Evolutionary conservation across 2,329 filamentous ascomycete genomes (phyloP), one percentile per base, ranked within the genome.

Genomic region (Sporothrix euskadiensis): DNA sequence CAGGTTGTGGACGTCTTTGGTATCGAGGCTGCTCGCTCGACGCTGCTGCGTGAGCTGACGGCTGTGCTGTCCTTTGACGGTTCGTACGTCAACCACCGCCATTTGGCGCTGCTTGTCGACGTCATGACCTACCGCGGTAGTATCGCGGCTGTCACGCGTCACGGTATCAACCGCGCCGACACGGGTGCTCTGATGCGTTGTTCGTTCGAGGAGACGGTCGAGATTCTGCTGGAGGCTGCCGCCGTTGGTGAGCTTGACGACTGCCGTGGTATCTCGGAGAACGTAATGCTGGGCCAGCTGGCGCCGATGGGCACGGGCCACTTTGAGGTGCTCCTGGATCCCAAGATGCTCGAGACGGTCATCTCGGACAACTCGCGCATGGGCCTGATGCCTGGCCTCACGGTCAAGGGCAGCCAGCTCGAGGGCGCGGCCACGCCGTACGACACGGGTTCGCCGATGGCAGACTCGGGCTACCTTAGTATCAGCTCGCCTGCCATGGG

Each of bases 151-250:
- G 95, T 99, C 76, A 99, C 96, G 73, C 93, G 96, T 83, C 96
- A 99, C 81, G 96, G 96, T 84, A 99, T 99, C 85, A 99, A 99
- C 85, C 91, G 96, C 79, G 94, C 95, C 35, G 96, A 99, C 80
- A 99, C 97, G 75, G 96, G 96, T 85, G 97, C 96, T 10, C 87
- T 99, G 79, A 99, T 99, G 96, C 92, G 96, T 82, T 99, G 97
- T 87, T 99, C 96, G 1, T 99, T 99, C 84, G 96, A 99, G 83
- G 97, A 99, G 83, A 99, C 96, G 0, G 96, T 99, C 56, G 97
- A 99, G 81, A 99, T 99, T 85, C 86, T 99, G 71, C 89, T 99
- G 26, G 96, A 99, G 81, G 97, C 96, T 75, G 96, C 96, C 32
- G 94, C 94, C 19, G 93, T 93, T 69, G 96, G 96, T 81, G 96